Conservation (phyloP, 192 early-diverging fungal species). For the Neocallimastix lanati region DNA sequence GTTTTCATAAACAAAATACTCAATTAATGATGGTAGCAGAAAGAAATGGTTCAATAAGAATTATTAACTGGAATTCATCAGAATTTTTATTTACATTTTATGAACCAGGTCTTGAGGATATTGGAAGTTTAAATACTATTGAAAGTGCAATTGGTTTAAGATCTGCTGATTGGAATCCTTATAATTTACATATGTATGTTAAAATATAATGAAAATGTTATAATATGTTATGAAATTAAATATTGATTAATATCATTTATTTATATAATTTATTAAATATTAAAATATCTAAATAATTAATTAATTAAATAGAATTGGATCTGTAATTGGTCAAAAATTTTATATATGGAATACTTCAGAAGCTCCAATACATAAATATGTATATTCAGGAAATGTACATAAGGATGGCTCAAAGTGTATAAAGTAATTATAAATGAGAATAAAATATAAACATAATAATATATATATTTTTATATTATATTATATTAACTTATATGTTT, state of each 20-base stretch:
- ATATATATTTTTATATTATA: too few species aligned
- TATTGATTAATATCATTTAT: too few species aligned
- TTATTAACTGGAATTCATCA: not conserved
- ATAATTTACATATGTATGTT: not conserved
- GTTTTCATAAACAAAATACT: not conserved
- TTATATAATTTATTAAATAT: too few species aligned
- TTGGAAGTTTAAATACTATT: not conserved
- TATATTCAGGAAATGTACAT: not conserved
- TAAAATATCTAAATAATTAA: too few species aligned
- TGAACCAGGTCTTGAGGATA: not conserved
- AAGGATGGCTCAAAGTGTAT: not conserved
- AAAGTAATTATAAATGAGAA: not conserved
- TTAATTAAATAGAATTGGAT: too few species aligned
- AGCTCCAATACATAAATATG: not conserved
- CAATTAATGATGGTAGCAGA: not conserved
- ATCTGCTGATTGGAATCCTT: not conserved
- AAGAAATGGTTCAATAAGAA: not conserved
- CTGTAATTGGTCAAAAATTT: not conserved
- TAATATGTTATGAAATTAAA: too few species aligned
- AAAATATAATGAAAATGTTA: not conserved
- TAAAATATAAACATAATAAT: too few species aligned
- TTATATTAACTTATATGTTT: too few species aligned
- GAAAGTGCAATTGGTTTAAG: not conserved
- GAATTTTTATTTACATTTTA: not conserved
- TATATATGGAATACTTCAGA: not conserved